These are phyloP conservation scores for Aspergillus amoenus DNA, from an alignment of 2,329 filamentous ascomycete species.

Conservation along the genomic window DNA sequence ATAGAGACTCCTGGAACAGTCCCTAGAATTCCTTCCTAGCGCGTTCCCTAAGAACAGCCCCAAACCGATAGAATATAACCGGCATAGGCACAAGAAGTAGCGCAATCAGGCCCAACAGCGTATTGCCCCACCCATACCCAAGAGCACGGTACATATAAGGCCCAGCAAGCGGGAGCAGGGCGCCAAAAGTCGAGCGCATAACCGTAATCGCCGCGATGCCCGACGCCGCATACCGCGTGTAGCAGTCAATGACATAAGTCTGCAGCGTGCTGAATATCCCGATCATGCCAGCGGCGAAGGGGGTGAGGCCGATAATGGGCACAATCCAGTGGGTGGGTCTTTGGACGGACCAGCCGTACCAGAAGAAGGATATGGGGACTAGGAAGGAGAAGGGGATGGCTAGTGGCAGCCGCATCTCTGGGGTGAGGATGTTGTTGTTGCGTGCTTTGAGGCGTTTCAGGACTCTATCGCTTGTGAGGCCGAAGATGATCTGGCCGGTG, in stretches of 20 bases:
- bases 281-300: slow-evolving; percentile 31
- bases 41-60: too few relatives aligned
- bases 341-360: slow-evolving; percentile 49
- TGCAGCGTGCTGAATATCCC: slow-evolving; percentile 51
- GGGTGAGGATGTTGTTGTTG: slow-evolving; percentile 27
- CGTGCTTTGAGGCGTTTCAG: background rate
- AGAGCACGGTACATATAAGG: slow-evolving; percentile 58
- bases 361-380: slow-evolving; percentile 47
- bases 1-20: too few relatives aligned
- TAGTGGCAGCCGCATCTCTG: slow-evolving; percentile 48
- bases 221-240: slow-evolving; percentile 58
- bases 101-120: slow-evolving; percentile 34
- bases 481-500: slow-evolving; percentile 26
- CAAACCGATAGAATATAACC: too few relatives aligned
- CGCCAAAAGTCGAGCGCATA: slow-evolving; percentile 48
- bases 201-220: slow-evolving; percentile 56
- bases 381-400: slow-evolving; percentile 54
- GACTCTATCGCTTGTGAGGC: slow-evolving; percentile 19
- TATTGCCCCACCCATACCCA: slow-evolving; percentile 61
- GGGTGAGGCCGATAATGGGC: slow-evolving; percentile 54
- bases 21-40: too few relatives aligned
- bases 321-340: slow-evolving; percentile 55
- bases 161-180: slow-evolving; percentile 58
- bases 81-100: too few relatives aligned
- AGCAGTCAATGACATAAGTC: slow-evolving; percentile 66